Evolutionary conservation across 2,329 filamentous ascomycete genomes (phyloP).

Genomic region (Beauveria medogensis): DNA sequence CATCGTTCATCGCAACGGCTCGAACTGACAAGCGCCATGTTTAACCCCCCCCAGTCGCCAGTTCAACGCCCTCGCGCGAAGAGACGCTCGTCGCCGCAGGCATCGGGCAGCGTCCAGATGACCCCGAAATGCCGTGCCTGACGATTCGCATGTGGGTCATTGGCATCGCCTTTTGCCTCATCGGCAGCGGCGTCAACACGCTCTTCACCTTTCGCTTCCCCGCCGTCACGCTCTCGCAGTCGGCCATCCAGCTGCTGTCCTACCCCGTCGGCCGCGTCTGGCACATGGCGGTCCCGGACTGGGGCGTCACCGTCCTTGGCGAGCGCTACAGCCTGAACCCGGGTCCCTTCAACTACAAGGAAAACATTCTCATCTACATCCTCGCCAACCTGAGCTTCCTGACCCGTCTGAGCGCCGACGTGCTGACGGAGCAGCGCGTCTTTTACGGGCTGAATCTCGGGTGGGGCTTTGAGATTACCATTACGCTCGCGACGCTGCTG

Average conservation of each 20-base stretch:
- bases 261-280: slow-evolving; percentile 34
- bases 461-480: slow-evolving; percentile 41
- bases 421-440: slow-evolving; percentile 27
- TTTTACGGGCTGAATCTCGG: slow-evolving; percentile 36
- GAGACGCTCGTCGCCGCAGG: slow-evolving; percentile 24
- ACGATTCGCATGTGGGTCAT: slow-evolving; percentile 33
- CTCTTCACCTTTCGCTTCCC: slow-evolving; percentile 31
- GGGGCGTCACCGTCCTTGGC: slow-evolving; percentile 20
- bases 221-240: slow-evolving; percentile 25
- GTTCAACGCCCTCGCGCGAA: slow-evolving; percentile 11
- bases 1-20: too few relatives aligned
- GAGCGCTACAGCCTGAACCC: slow-evolving; percentile 29
- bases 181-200: slow-evolving; percentile 31
- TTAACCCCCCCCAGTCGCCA: neutral
- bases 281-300: slow-evolving; percentile 25
- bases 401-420: slow-evolving; percentile 27
- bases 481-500: slow-evolving; percentile 40
- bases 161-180: slow-evolving; percentile 28
- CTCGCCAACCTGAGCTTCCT: slow-evolving; percentile 47
- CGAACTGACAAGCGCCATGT: too few relatives aligned
- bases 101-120: slow-evolving; percentile 21
- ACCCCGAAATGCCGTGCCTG: slow-evolving; percentile 22
- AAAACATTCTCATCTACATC: slow-evolving; percentile 47
- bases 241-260: slow-evolving; percentile 32
- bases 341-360: slow-evolving; percentile 31